Evolutionary conservation across 139 green algal genomes (phyloP).

Genomic region (Chlamydomonas eustigma): DNA sequence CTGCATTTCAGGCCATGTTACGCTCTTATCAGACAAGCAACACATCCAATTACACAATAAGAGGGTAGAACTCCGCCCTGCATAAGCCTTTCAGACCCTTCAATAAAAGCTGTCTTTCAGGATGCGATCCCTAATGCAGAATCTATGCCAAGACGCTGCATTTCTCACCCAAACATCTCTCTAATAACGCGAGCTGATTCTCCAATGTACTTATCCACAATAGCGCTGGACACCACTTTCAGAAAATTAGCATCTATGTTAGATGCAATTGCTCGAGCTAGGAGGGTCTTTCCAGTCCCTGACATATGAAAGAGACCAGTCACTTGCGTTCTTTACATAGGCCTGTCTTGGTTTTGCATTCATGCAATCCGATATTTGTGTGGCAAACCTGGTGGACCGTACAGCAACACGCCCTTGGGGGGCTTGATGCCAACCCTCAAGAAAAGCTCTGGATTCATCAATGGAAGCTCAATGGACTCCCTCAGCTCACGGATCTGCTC

Average conservation of each 20-base stretch:
- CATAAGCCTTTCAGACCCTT: background rate
- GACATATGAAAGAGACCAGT: background rate
- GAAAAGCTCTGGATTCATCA: slow-evolving; percentile 99
- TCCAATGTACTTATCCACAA: slow-evolving; percentile 99
- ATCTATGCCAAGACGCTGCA: too few species aligned
- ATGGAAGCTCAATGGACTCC: slow-evolving; percentile 96
- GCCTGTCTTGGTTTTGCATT: background rate
- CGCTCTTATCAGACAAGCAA: too few species aligned
- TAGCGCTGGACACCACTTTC: slow-evolving; percentile 94
- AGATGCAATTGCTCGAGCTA: slow-evolving; percentile 82
- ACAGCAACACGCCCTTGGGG: slow-evolving; percentile 90
- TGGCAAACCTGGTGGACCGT: slow-evolving; percentile 53
- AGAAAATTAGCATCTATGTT: slow-evolving; percentile 94
- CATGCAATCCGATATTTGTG: background rate
- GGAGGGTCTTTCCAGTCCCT: slow-evolving; percentile 85
- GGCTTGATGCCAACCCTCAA: slow-evolving; percentile 96
- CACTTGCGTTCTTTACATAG: background rate
- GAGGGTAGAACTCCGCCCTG: background rate
- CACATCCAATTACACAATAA: background rate
- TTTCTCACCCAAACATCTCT: slow-evolving; percentile 97
- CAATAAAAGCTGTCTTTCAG: background rate
- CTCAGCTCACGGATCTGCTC: slow-evolving; percentile 95
- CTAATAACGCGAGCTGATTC: slow-evolving; percentile 93
- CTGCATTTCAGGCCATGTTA: too few species aligned
- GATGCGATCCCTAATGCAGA: background rate